Conservation (phyloP, 2,329 filamentous ascomycete species). For the Nothophaeocryptopus gaeumannii region DNA sequence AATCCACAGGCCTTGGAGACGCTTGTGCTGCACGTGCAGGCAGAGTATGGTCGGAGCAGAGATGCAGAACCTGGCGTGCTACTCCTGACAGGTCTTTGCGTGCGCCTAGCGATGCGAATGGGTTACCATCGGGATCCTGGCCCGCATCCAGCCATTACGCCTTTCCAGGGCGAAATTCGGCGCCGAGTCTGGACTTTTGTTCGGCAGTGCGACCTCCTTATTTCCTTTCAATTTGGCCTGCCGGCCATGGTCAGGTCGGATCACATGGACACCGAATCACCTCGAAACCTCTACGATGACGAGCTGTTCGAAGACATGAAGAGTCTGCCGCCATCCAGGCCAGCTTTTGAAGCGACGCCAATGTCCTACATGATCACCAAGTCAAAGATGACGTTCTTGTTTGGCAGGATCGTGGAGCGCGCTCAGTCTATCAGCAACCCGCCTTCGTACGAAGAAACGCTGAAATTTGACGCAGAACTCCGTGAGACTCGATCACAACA, state of each 20-base stretch:
- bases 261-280: constrained; percentile 72
- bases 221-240: constrained; percentile 67
- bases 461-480: constrained; percentile 59
- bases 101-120: constrained; percentile 66
- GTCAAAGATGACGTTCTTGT: constrained; percentile 63
- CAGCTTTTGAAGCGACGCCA: constrained; percentile 68
- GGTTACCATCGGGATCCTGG: constrained; percentile 76
- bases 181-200: constrained; percentile 65
- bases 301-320: constrained; percentile 71
- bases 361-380: constrained; percentile 78
- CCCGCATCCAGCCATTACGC: constrained; percentile 68
- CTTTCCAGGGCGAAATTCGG: constrained; percentile 72
- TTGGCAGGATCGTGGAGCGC: constrained; percentile 69
- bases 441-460: constrained; percentile 58
- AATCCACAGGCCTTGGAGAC: constrained; percentile 75
- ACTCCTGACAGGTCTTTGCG: constrained; percentile 59
- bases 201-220: constrained; percentile 69
- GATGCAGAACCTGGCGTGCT: constrained; percentile 69
- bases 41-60: constrained; percentile 69
- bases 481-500: constrained; percentile 61
- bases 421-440: constrained; percentile 61
- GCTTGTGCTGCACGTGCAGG: constrained; percentile 70
- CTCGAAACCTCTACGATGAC: constrained; percentile 77
- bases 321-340: constrained; percentile 64
- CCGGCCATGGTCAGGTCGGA: constrained; percentile 67